These are phyloP conservation scores for Thermochaetoides thermophila DNA, from an alignment of 495 filamentous ascomycete genomes.

Conservation along the genomic window DNA sequence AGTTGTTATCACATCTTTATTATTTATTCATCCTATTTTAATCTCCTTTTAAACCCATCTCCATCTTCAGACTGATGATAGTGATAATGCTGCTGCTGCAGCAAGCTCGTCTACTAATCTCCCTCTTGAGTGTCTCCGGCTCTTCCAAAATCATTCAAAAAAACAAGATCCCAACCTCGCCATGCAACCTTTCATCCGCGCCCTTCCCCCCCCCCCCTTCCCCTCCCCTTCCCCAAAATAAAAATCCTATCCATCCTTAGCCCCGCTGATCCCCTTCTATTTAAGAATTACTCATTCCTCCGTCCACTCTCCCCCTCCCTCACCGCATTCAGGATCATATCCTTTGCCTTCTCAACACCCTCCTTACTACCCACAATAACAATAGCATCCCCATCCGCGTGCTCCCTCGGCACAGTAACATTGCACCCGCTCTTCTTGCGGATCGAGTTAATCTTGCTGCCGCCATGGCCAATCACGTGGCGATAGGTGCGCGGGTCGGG, in stretches of 20 bases:
- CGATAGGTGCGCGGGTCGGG: slow-evolving; percentile 83
- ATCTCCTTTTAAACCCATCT: neutral
- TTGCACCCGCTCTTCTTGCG: slow-evolving; percentile 82
- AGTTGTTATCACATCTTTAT: too few species aligned
- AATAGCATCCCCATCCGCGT: slow-evolving; percentile 67
- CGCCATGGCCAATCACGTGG: slow-evolving; percentile 76
- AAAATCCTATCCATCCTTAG: too few species aligned
- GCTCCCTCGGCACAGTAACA: slow-evolving; percentile 78
- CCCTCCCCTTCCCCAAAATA: too few species aligned
- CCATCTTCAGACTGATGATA: neutral
- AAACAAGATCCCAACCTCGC: too few species aligned
- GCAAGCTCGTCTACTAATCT: too few species aligned
- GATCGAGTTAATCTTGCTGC: slow-evolving; percentile 82
- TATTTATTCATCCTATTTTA: too few species aligned
- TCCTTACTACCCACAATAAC: slow-evolving; percentile 68
- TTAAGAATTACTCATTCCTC: slow-evolving; percentile 1
- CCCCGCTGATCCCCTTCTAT: too few species aligned
- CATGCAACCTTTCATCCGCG: too few species aligned
- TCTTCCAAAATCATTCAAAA: neutral
- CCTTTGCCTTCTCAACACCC: slow-evolving; percentile 74
- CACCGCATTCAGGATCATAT: slow-evolving; percentile 75
- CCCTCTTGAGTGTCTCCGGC: neutral
- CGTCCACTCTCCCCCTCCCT: slow-evolving; percentile 27
- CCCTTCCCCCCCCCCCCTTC: too few species aligned
- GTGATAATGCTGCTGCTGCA: too few species aligned